phyloP scores from a whole-genome alignment of 2,329 filamentous ascomycete species.

The Diaporthe vaccinii region DNA sequence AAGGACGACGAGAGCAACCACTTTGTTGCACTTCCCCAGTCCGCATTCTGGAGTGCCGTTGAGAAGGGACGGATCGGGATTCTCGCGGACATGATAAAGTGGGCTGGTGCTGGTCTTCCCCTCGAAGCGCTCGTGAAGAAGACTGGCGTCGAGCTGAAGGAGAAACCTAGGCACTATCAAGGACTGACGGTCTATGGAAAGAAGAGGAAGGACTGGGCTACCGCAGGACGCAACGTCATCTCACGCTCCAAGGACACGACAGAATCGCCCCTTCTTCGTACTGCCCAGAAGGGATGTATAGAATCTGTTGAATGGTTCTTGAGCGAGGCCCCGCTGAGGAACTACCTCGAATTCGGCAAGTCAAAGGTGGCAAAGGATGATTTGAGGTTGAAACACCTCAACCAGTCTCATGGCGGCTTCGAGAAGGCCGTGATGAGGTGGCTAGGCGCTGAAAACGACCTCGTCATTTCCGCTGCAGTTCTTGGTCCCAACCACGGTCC shows the following conservation, averaged over 20 bases:
- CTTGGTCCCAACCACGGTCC: slow-evolving; percentile 56
- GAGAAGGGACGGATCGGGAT: slow-evolving; percentile 65
- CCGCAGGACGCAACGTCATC: slow-evolving; percentile 66
- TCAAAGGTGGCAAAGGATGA: slow-evolving; percentile 73
- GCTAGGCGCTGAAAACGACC: slow-evolving; percentile 70
- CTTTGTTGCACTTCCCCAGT: slow-evolving; percentile 56
- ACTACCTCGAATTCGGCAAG: slow-evolving; percentile 76
- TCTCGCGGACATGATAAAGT: slow-evolving; percentile 74
- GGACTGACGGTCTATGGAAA: slow-evolving; percentile 82
- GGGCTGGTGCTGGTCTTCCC: slow-evolving; percentile 77
- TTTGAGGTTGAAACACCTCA: slow-evolving; percentile 71
- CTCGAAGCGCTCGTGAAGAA: slow-evolving; percentile 75
- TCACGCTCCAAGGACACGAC: slow-evolving; percentile 56
- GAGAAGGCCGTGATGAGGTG: slow-evolving; percentile 73
- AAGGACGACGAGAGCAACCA: slow-evolving; percentile 49
- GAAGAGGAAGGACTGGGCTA: slow-evolving; percentile 81
- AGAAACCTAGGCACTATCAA: slow-evolving; percentile 80
- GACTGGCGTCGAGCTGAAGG: slow-evolving; percentile 72
- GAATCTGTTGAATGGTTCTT: slow-evolving; percentile 83
- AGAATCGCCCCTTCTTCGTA: slow-evolving; percentile 71
- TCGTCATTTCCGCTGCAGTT: slow-evolving; percentile 77
- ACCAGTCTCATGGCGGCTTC: slow-evolving; percentile 71
- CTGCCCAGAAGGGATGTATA: slow-evolving; percentile 70
- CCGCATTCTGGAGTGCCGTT: slow-evolving; percentile 60
- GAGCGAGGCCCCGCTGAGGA: slow-evolving; percentile 75